Evolutionary conservation across 2,329 filamentous ascomycete species (phyloP), one percentile per base, ranked within the genome.

Genomic region (Huntiella decipiens): DNA sequence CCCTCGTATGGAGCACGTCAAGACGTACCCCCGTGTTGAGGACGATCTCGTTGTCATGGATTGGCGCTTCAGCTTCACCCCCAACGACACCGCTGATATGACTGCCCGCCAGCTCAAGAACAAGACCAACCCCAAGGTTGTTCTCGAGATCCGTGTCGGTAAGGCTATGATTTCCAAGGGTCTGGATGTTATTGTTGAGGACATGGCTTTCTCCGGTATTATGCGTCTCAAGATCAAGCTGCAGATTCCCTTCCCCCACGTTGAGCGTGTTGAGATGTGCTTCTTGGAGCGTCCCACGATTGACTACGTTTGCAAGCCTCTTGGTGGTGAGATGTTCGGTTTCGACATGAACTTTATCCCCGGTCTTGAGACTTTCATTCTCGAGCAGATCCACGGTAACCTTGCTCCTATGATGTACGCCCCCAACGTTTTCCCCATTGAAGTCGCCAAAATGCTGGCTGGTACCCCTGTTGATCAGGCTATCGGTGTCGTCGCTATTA

Each of bases 311-410:
- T 95, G 91, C 71, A 98, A 98, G 62, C 91, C 91, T 2, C 73
- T 98, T 11, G 91, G 91, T 54, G 92, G 92, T 50, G 91, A 98
- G 51, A 87, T 74, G 2, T 84, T 98, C 52, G 91, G 91, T 35
- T 95, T 98, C 59, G 91, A 98, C 57, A 96, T 98, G 70, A 96
- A 95, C 65, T 95, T 98, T 63, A 92, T 98, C 54, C 91, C 91
- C 13, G 88, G 88, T 54, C 71, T 98, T 17, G 87, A 96, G 61
- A 73, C 62, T 47, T 98, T 98, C 62, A 98, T 98, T 55, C 77
- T 83, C 58, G 91, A 98, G 55, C 85, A 93, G 64, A 93, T 98
- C 45, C 92, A 98, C 61, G 82, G 81, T 52, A 95, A 88, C 57
- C 66, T 98, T 43, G 81, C 77, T 2, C 92, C 91, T 0, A 96